Evolutionary conservation across 148 eudicot genomes (phyloP).

Genomic region (Arctostaphylos glauca): DNA sequence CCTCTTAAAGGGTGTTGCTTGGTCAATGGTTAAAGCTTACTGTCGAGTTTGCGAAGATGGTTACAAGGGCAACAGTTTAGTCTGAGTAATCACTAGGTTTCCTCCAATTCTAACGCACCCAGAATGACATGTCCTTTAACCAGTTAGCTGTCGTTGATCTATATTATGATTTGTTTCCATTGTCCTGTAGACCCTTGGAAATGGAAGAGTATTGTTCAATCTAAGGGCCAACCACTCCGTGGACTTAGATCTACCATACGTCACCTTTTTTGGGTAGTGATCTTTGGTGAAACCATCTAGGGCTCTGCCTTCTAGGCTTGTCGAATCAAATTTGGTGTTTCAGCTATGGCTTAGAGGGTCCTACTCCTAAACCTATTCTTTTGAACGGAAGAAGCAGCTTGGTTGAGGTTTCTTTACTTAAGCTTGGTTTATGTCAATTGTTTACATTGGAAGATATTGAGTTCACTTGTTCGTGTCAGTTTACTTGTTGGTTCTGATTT

Average conservation of each 20-base stretch:
- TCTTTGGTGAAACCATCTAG: background rate
- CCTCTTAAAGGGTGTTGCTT: background rate
- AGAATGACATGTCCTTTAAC: background rate
- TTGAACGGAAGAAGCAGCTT: background rate
- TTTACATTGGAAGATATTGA: background rate
- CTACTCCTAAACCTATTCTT: background rate
- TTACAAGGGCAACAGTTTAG: background rate
- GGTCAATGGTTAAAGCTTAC: background rate
- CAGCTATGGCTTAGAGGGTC: background rate
- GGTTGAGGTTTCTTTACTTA: background rate
- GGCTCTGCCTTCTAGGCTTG: background rate
- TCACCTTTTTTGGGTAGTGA: background rate
- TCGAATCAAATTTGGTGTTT: background rate
- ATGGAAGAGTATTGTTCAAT: background rate
- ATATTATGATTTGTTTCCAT: background rate
- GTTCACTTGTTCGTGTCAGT: background rate
- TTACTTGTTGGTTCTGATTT: background rate
- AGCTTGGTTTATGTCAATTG: background rate
- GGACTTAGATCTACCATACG: background rate
- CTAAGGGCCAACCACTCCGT: background rate
- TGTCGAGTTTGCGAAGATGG: background rate
- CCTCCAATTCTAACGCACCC: conserved; percentile 5
- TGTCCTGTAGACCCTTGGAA: background rate
- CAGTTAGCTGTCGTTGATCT: background rate
- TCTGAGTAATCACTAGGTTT: background rate